Evolutionary conservation across 345 rosid genomes (phyloP).

Genomic region (Heritiera fomes): DNA sequence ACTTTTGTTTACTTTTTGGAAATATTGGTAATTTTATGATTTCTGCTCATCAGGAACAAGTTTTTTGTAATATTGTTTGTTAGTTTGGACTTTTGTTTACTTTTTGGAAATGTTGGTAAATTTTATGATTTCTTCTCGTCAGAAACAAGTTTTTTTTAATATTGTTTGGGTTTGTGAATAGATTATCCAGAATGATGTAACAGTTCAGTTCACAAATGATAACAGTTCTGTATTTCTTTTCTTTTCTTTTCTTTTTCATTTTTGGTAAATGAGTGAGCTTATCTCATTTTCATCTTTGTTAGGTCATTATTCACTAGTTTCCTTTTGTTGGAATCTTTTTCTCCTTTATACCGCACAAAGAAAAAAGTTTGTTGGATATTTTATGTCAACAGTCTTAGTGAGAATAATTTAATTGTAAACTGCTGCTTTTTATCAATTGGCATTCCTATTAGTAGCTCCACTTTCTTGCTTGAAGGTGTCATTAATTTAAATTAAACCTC

Average conservation of each 20-base stretch:
- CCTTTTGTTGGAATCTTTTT: not conserved
- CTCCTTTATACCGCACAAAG: not conserved
- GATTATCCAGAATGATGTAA: too few relatives aligned
- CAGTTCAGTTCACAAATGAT: not conserved
- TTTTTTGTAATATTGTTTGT: not conserved
- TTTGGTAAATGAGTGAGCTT: not conserved
- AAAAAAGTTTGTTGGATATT: not conserved
- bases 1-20: constrained; percentile 11
- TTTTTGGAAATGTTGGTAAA: constrained; percentile 14
- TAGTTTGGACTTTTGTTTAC: constrained; percentile 10
- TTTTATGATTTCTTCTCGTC: not conserved
- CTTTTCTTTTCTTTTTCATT: not conserved
- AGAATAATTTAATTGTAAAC: not conserved
- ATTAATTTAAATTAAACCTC: not conserved
- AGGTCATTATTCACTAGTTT: not conserved
- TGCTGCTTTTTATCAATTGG: not conserved
- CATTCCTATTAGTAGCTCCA: not conserved
- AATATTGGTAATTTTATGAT: constrained; percentile 11
- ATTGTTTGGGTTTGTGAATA: too few relatives aligned
- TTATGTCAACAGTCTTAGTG: not conserved
- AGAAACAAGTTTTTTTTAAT: not conserved
- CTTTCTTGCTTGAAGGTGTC: not conserved
- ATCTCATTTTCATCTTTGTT: not conserved
- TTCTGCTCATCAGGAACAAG: not conserved
- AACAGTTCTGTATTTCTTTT: not conserved